phyloP scores from a whole-genome alignment of 805 yeast genomes.

The Kodamaea fukazawae region DNA sequence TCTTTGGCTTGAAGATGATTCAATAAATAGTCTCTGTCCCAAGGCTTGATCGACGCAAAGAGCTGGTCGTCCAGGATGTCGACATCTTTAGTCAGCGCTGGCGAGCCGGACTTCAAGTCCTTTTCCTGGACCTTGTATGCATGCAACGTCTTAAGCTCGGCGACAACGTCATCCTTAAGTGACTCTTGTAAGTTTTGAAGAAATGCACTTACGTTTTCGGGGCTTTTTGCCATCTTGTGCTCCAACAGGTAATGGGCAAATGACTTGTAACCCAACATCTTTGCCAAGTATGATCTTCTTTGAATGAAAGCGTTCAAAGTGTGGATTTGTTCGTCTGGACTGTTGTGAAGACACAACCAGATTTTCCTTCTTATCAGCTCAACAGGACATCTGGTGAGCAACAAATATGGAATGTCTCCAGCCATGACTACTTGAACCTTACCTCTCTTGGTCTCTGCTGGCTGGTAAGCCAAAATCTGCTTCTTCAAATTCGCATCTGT shows the following conservation, averaged over 20 bases:
- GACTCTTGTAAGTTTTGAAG: slow-evolving; percentile 54
- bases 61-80: slow-evolving; percentile 33
- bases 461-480: slow-evolving; percentile 28
- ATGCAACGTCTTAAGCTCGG: slow-evolving; percentile 55
- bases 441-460: slow-evolving; percentile 17
- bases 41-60: slow-evolving; percentile 60
- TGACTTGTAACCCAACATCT: slow-evolving; percentile 64
- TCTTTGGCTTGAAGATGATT: slow-evolving; percentile 4
- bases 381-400: slow-evolving; percentile 57
- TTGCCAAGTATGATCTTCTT: slow-evolving; percentile 68
- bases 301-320: slow-evolving; percentile 58
- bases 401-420: slow-evolving; percentile 62
- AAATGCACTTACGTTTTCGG: slow-evolving; percentile 72
- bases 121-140: slow-evolving; percentile 21
- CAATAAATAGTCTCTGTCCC: slow-evolving; percentile 81
- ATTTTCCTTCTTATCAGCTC: slow-evolving; percentile 59
- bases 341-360: slow-evolving; percentile 73
- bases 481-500: slow-evolving; percentile 18
- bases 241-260: slow-evolving; percentile 79
- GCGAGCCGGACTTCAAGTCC: slow-evolving; percentile 6
- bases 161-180: slow-evolving; percentile 48
- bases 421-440: slow-evolving; percentile 35
- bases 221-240: slow-evolving; percentile 86
- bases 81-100: slow-evolving; percentile 13
- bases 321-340: slow-evolving; percentile 59